A percentile compares a stretch with the other conserved stretches of the same genome.
Conservation (phyloP, 177 flowering plant genomes). For the Vitis hybrid region DNA sequence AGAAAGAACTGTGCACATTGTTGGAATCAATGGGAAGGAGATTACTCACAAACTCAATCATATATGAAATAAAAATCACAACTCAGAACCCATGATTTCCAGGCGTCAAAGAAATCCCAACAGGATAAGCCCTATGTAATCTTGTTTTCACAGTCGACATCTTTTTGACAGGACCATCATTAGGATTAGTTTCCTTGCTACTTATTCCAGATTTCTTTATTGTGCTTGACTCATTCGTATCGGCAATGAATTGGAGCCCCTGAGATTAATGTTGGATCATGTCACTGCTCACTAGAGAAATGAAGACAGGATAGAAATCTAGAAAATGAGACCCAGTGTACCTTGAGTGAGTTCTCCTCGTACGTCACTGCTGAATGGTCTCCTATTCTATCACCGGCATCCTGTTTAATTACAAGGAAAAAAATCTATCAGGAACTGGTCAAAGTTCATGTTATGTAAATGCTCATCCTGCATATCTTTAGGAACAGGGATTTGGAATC, state of each 20-base stretch:
- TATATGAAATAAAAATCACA: slow-evolving; percentile 11
- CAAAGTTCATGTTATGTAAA: background rate
- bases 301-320: background rate
- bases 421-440: background rate
- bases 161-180: slow-evolving; percentile 18
- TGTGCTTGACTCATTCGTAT: slow-evolving; percentile 25
- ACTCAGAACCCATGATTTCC: slow-evolving; percentile 21
- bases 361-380: slow-evolving; percentile 27
- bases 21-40: background rate
- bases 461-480: background rate
- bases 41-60: background rate
- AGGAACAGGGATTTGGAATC: too few relatives aligned
- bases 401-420: slow-evolving; percentile 29
- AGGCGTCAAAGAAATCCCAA: slow-evolving; percentile 40
- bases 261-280: slow-evolving; percentile 22
- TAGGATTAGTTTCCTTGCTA: slow-evolving; percentile 18
- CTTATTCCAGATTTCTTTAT: slow-evolving; percentile 22
- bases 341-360: slow-evolving; percentile 48
- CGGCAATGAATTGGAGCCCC: slow-evolving; percentile 71
- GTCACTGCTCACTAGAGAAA: background rate
- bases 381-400: slow-evolving; percentile 31
- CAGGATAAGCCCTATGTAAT: slow-evolving; percentile 55
- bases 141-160: slow-evolving; percentile 26
- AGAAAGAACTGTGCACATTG: background rate
- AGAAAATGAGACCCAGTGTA: slow-evolving; percentile 9